Evolutionary conservation across 257 asterid species (phyloP).

Genomic region (Lantana camara): DNA sequence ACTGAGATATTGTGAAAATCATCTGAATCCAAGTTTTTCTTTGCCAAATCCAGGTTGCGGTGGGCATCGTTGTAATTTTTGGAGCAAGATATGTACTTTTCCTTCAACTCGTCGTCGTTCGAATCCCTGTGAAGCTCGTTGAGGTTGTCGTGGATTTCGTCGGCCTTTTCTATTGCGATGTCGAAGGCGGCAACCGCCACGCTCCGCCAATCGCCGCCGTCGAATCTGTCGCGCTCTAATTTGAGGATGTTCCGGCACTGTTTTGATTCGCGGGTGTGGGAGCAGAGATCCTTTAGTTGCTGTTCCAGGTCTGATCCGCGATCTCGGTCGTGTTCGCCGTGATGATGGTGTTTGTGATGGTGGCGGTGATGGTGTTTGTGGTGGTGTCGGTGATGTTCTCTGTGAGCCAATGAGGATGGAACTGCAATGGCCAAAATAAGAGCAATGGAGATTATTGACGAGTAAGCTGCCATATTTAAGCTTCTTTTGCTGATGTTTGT

Average conservation of each 20-base stretch:
- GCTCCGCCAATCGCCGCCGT: background rate
- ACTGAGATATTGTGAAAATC: background rate
- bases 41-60: conserved; percentile 22
- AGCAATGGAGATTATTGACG: background rate
- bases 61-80: conserved; percentile 32
- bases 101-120: background rate
- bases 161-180: conserved; percentile 25
- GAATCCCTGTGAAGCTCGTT: conserved; percentile 12
- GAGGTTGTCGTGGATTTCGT: conserved; percentile 15
- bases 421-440: conserved; percentile 7
- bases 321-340: no score
- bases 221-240: conserved; percentile 15
- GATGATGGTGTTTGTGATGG: no score
- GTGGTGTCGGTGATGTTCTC: background rate
- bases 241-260: conserved; percentile 27
- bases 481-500: background rate
- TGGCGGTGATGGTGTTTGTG: no score
- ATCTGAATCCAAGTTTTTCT: background rate
- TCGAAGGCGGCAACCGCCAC: conserved; percentile 18
- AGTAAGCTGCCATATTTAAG: conserved; percentile 2
- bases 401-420: conserved; percentile 10
- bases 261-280: conserved; percentile 14
- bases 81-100: conserved; percentile 29
- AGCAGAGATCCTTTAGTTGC: conserved; percentile 24
- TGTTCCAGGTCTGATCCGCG: background rate